Base-by-base conservation (phyloP, 345 rosid genomes). In the Capsella bursapastoris region DNA sequence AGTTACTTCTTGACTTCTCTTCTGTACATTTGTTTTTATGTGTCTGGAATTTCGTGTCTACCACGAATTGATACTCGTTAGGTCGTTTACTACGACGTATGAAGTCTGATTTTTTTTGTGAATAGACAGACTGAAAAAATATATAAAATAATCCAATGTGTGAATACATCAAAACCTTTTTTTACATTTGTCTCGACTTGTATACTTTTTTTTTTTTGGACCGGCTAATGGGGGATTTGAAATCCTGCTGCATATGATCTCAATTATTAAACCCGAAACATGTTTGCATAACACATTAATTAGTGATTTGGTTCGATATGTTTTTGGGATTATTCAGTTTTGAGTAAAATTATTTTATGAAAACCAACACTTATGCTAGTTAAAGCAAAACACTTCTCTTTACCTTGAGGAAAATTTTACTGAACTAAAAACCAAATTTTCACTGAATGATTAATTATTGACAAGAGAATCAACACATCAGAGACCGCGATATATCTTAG, bases 51-150 rank as follows among this genome's bases (percentile, higher is more conserved):
- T 13, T 58, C 43, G 53, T 50, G n/a, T 27, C 8, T 43, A 22
- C 61, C 25, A 52, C 60, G 37, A 34, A 27, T 38, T 49, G 34
- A 8, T 38, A 66, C 12, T 66, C 51, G 48, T 73, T 72, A 22
- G 25, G 25, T 22, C 25, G 25, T 22, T 22, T 22, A 22, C 25
- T 34, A 44, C 57, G 2, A 43, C 44, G 35, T 45, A 56, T 31
- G n/a, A 45, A 57, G 32, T 25, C 65, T 35, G 10, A 27, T 45
- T 64, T n/a, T 64, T 22, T 22, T 22, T 64, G 40, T 56, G 64
- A 35, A 56, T 45, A 63, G 3, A 63, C 10, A 4, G 1, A 47
- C 40, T 29, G 12, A 16, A 6, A 5, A 64, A 61, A 25, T 29
- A 38, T 25, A 7, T 7, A 0, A 37, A 38, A 10, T 40, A 40